Evolutionary conservation across 495 filamentous ascomycete genomes (phyloP).

Genomic region (Bacidia rubella): DNA sequence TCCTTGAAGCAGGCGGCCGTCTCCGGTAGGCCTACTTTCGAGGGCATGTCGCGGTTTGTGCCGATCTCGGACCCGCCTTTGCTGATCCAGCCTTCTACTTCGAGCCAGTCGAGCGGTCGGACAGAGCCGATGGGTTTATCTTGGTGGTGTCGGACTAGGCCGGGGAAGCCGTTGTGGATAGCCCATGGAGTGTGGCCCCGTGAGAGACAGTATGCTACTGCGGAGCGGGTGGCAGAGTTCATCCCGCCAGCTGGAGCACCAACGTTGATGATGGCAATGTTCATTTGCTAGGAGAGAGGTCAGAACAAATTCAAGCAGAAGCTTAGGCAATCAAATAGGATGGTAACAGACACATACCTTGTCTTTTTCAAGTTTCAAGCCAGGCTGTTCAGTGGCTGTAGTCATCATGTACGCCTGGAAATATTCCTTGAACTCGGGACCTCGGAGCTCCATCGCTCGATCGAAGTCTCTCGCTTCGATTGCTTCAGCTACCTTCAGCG

Average conservation of each 20-base stretch:
- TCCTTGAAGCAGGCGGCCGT: constrained; percentile 76
- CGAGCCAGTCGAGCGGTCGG: constrained; percentile 76
- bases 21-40: constrained; percentile 64
- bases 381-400: constrained; percentile 53
- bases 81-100: constrained; percentile 88
- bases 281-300: constrained; percentile 51
- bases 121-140: constrained; percentile 75
- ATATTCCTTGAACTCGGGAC: constrained; percentile 90
- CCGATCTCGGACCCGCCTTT: constrained; percentile 96
- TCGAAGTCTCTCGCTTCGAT: constrained; percentile 76
- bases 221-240: constrained; percentile 91
- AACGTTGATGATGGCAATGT: constrained; percentile 89
- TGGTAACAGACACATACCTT: constrained; percentile 40
- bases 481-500: constrained; percentile 65
- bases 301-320: neutral
- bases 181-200: constrained; percentile 84
- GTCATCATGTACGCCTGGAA: constrained; percentile 82
- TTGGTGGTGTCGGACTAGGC: constrained; percentile 77
- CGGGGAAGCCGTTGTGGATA: constrained; percentile 95
- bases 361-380: constrained; percentile 48
- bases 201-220: constrained; percentile 89
- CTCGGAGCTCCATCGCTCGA: constrained; percentile 70
- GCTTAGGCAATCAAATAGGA: neutral
- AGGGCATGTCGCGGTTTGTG: constrained; percentile 85
- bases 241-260: constrained; percentile 98